phyloP scores from a whole-genome alignment of 805 yeast genomes.

The Metschnikowia shivogae region DNA sequence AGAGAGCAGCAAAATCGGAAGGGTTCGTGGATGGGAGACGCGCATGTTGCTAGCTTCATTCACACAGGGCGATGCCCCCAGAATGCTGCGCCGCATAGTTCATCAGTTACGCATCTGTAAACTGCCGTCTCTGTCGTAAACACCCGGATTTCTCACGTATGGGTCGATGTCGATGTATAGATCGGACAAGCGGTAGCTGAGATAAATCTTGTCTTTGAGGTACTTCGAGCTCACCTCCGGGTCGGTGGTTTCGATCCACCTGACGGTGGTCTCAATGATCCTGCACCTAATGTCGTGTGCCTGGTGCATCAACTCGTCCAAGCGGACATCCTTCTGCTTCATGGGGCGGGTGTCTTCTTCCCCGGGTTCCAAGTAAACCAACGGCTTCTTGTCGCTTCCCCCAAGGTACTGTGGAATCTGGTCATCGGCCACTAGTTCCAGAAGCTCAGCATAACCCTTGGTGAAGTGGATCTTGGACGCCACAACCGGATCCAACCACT shows the following conservation, averaged over 20 bases:
- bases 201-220: conserved; percentile 49
- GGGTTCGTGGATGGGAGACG: too few species aligned
- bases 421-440: conserved; percentile 52
- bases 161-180: conserved; percentile 76
- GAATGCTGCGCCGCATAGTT: background rate
- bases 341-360: conserved; percentile 44
- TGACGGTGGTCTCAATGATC: conserved; percentile 61
- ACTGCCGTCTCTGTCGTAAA: conserved; percentile 73
- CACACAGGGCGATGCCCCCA: background rate
- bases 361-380: conserved; percentile 59
- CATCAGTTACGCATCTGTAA: conserved; percentile 22
- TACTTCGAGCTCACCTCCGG: conserved; percentile 46
- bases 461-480: conserved; percentile 88
- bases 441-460: conserved; percentile 61
- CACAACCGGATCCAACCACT: conserved; percentile 96
- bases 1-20: background rate
- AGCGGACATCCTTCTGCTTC: conserved; percentile 33
- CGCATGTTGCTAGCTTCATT: too few species aligned
- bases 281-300: conserved; percentile 51
- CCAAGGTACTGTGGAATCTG: conserved; percentile 71
- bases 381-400: conserved; percentile 60
- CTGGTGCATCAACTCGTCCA: conserved; percentile 42
- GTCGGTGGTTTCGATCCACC: conserved; percentile 70
- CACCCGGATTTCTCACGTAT: conserved; percentile 71
- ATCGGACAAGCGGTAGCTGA: conserved; percentile 50